A percentile compares a stretch with the other conserved stretches of the same genome.
Evolutionary conservation across 176 grass and related monocot genomes (phyloP).

Genomic region (Dendrocalamus sinicus): DNA sequence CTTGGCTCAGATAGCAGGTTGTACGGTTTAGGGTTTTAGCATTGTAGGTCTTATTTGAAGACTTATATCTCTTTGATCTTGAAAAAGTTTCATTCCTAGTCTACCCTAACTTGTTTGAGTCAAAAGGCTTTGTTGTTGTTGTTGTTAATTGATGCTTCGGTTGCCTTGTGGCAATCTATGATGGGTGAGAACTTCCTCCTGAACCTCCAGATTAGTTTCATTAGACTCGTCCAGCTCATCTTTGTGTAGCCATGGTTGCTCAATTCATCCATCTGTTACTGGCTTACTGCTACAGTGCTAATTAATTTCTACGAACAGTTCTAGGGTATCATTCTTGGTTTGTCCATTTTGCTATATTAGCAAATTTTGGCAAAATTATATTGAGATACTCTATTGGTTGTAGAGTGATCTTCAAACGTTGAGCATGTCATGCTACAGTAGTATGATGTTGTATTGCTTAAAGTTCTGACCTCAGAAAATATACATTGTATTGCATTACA

Average conservation of each 20-base stretch:
- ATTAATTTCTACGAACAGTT: neutral
- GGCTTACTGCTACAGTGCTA: neutral
- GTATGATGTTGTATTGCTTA: neutral
- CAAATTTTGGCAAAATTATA: too few species aligned
- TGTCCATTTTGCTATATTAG: too few species aligned
- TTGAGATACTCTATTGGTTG: too few species aligned
- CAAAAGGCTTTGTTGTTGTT: too few species aligned
- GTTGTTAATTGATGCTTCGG: neutral
- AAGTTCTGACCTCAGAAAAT: neutral
- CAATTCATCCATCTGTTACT: neutral
- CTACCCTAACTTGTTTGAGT: too few species aligned
- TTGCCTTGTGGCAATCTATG: neutral
- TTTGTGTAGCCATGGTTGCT: neutral
- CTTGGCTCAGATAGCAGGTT: too few species aligned
- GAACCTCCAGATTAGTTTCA: constrained; percentile 11
- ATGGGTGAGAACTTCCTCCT: neutral
- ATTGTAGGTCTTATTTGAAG: too few species aligned
- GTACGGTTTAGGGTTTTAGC: too few species aligned
- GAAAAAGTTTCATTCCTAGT: too few species aligned
- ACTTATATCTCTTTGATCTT: too few species aligned
- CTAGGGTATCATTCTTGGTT: neutral
- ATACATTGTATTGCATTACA: neutral
- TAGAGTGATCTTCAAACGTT: too few species aligned
- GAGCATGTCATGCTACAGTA: neutral
- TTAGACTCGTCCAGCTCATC: neutral